Evolutionary conservation across 495 filamentous ascomycete species (phyloP).

Genomic region (Xylaria longipes): DNA sequence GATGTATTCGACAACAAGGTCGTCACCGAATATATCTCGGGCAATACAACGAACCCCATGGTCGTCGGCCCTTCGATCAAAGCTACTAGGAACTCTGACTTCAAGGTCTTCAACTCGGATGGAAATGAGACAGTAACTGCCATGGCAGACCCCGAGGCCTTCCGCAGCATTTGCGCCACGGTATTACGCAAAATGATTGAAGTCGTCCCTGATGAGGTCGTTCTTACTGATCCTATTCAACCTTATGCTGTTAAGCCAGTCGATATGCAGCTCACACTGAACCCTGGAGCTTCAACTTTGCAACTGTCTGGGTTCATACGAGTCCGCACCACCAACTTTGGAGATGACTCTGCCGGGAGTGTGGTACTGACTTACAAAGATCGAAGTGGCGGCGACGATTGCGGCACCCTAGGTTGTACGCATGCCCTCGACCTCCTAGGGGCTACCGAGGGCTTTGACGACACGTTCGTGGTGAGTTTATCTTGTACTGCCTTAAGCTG

Average conservation of each 20-base stretch:
- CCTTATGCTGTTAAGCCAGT: slow-evolving; percentile 67
- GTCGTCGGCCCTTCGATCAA: slow-evolving; percentile 54
- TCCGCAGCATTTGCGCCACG: slow-evolving; percentile 52
- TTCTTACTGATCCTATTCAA: slow-evolving; percentile 57
- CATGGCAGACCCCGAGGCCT: slow-evolving; percentile 52
- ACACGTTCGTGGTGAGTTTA: slow-evolving; percentile 59
- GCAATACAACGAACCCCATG: slow-evolving; percentile 59
- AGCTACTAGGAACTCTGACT: slow-evolving; percentile 57
- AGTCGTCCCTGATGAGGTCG: slow-evolving; percentile 58
- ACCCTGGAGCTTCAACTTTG: slow-evolving; percentile 44
- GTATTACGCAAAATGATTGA: slow-evolving; percentile 68
- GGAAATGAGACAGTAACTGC: slow-evolving; percentile 59
- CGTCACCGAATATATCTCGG: slow-evolving; percentile 61
- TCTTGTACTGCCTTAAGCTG: not conserved
- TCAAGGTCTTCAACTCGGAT: slow-evolving; percentile 63
- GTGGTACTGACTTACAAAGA: slow-evolving; percentile 87
- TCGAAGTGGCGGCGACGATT: slow-evolving; percentile 85
- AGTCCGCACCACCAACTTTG: slow-evolving; percentile 49
- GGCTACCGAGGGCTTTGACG: slow-evolving; percentile 61
- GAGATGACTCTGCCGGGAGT: slow-evolving; percentile 40
- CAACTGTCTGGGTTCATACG: slow-evolving; percentile 51
- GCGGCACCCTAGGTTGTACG: slow-evolving; percentile 49
- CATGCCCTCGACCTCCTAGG: slow-evolving; percentile 54
- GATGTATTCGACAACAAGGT: slow-evolving; percentile 61
- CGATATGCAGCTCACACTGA: slow-evolving; percentile 53